phyloP scores from a whole-genome alignment of 768 basidiomycete genomes.

The Polyporus arcularius region DNA sequence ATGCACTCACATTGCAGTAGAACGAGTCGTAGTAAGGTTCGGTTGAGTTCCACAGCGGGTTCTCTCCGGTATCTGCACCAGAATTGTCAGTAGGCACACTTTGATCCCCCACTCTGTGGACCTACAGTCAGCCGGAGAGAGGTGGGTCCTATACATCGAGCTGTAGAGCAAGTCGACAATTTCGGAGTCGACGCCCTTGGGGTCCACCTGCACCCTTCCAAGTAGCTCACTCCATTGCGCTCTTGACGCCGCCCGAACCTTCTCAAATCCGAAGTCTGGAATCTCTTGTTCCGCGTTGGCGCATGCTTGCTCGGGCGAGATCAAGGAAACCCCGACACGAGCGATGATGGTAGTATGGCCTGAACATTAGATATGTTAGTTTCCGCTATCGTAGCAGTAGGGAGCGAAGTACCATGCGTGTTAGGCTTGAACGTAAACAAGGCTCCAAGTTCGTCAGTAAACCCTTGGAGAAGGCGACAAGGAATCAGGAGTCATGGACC shows the following conservation, averaged over 20 bases:
- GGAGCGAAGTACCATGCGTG: not conserved
- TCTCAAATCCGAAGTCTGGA: conserved; percentile 55
- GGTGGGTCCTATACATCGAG: conserved; percentile 63
- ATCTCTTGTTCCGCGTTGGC: conserved; percentile 63
- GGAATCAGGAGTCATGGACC: not conserved
- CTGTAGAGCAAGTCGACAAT: conserved; percentile 59
- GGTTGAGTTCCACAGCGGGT: conserved; percentile 61
- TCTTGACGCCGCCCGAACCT: conserved; percentile 43
- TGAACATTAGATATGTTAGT: not conserved
- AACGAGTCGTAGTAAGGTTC: conserved; percentile 70
- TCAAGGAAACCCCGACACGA: conserved; percentile 63
- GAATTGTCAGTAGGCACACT: conserved; percentile 49
- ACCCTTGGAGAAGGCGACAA: conserved; percentile 34
- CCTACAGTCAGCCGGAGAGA: conserved; percentile 66
- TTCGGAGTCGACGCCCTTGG: conserved; percentile 46
- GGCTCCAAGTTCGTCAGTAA: conserved; percentile 51
- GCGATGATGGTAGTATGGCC: conserved; percentile 48
- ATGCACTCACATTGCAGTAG: conserved; percentile 60
- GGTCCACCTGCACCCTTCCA: conserved; percentile 55
- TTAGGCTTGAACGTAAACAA: conserved; percentile 48
- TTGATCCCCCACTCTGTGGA: no score
- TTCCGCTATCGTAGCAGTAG: conserved; percentile 1
- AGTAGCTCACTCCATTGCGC: conserved; percentile 61
- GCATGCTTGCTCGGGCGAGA: conserved; percentile 62
- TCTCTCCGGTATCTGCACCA: conserved; percentile 41